Percentiles rank a stretch among this genome's conserved stretches.
Conservation (phyloP, 805 yeast genomes). For the Millerozyma miso region DNA sequence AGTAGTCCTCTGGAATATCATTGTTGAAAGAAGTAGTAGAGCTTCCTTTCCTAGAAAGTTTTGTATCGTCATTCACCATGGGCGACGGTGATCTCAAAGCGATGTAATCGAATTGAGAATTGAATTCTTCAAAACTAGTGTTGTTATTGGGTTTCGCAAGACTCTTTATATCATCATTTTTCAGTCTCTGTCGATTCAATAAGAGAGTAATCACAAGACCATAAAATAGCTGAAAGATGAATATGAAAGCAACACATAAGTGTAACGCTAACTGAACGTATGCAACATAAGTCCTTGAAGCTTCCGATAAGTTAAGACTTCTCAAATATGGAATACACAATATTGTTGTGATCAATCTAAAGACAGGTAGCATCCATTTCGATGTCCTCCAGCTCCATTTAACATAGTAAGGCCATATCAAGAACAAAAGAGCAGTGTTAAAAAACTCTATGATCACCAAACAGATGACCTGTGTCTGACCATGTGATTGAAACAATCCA, state of each 20-base stretch:
- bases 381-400: conserved; percentile 23
- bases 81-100: conserved; percentile 11
- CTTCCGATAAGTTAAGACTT: conserved; percentile 32
- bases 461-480: conserved; percentile 40
- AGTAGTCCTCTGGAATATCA: conserved; percentile 9
- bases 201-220: conserved; percentile 23
- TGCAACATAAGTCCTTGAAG: conserved; percentile 37
- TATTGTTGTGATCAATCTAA: conserved; percentile 35
- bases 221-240: conserved; percentile 24
- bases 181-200: conserved; percentile 14
- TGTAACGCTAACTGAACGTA: conserved; percentile 42
- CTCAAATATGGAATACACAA: conserved; percentile 42
- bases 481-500: conserved; percentile 42
- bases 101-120: conserved; percentile 22
- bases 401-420: conserved; percentile 26
- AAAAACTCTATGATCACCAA: conserved; percentile 33
- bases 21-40: background rate
- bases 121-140: conserved; percentile 16
- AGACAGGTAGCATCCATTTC: conserved; percentile 31
- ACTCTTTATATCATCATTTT: conserved; percentile 6
- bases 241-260: conserved; percentile 24
- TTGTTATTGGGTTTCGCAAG: background rate
- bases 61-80: no score
- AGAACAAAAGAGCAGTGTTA: conserved; percentile 18
- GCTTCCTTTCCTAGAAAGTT: background rate